Base-by-base conservation (phyloP, 2,329 filamentous ascomycete species). In the Fusarium tuaranense region DNA sequence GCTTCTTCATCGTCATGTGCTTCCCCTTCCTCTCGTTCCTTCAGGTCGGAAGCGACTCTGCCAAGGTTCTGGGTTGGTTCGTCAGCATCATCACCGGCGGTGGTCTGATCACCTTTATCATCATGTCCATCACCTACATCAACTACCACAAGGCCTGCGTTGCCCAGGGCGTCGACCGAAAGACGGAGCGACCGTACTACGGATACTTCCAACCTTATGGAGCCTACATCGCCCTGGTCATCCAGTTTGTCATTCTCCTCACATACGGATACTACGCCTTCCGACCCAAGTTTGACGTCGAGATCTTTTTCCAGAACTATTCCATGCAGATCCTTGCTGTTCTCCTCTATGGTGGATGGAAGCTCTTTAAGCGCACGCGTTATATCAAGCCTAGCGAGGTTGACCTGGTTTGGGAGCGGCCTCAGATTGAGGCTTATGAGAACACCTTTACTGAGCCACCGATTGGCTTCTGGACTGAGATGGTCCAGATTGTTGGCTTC, bases 91-190 rank as follows among this genome's bases (percentile, higher is more conserved):
- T 89, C 75, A 90, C 88, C 3, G 88, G 87, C 7, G 88, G 86
- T 27, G 86, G 87, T 46, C 85, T 90, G 71, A 91, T 92, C 79
- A 89, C 90, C 81, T 92, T 90, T 80, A 86, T 92, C 69, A 83
- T 88, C 79, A 86, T 86, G 77, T 81, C 82, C 69, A 75, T 85
- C 60, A 85, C 85, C 20, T 88, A 85, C 78, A 77, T 86, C 58
- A 82, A 84, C 69, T 86, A 85, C 76, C 83, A 88, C 81, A 85
- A 86, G 27, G 90, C 90, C 36, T 86, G 87, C 66, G 82, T 86
- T 66, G 88, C 86, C 1, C 86, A 91, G 76, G 83, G 85, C 16
- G 80, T 88, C 69, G 84, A 87, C 78, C 88, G 90, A 62, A 83
- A 80, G 25, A 81, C 81, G 0, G 82, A 92, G 20, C 82, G 91